Base-by-base conservation (phyloP, 2,329 filamentous ascomycete genomes). In the Neobulgaria alba region DNA sequence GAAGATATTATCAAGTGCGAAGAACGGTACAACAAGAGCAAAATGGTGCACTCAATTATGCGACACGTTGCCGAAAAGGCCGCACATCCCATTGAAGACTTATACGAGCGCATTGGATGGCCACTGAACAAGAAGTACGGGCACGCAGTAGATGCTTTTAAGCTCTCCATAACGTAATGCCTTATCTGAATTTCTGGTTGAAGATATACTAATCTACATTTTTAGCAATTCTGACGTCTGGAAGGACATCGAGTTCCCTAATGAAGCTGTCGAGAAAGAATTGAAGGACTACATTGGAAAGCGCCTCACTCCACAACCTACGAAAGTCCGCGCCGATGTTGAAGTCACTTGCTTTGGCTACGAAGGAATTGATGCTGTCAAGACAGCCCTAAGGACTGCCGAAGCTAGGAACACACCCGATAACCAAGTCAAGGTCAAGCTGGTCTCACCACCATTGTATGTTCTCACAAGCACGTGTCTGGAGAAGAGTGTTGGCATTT, bases 21-120 rank as follows among this genome's bases (percentile, higher is more conserved):
- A 64, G 92, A 98, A 72, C 80, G 92, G 56, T 98, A 95, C 76
- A 98, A 98, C 78, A 98, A 98, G 81, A 86, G 87, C 72, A 98
- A 98, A 74, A 93, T 95, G 73, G 92, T 96, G 30, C 92, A 98
- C 68, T 93, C 87, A 40, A 95, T 98, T 67, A 90, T 98, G 85
- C 83, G 90, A 64, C 92, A 98, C 65, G 92, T 98, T 49, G 90
- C 92, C 53, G 89, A 98, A 71, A 95, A 95, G 76, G 94, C 88
- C 32, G 80, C 85, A 61, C 85, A 80, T 20, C 89, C 90, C n/a
- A 93, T 98, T 60, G 87, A 96, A 72, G 76, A 80, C 38, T 77
- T 98, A 43, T 98, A 98, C 68, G 82, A 95, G 73, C 80, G 73
- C 54, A 95, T 98, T 62, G 87, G 81, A 51, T 98, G 93, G 93